Percentiles rank a stretch among this genome's conserved stretches.
Evolutionary conservation across 371 early-diverging fungal species (phyloP).

Genomic region (Lichtheimia corymbifera): DNA sequence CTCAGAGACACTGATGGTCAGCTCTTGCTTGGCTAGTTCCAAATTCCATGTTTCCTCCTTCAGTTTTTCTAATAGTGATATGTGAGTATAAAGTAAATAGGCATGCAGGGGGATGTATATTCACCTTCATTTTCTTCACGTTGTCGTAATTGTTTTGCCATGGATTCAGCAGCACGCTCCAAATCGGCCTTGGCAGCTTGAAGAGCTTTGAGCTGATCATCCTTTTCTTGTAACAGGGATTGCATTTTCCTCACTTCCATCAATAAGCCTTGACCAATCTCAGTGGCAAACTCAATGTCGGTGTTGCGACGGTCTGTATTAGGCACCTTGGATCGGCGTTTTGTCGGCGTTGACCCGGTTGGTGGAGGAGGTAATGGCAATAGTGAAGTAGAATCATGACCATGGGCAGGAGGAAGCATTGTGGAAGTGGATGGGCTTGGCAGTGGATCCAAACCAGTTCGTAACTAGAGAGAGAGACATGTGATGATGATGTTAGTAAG

Average conservation of each 20-base stretch:
- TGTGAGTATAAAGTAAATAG: not conserved
- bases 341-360: constrained; percentile 51
- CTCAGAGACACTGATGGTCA: constrained; percentile 54
- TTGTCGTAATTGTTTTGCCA: constrained; percentile 61
- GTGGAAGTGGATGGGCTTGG: constrained; percentile 48
- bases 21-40: constrained; percentile 61
- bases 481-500: constrained; percentile 9
- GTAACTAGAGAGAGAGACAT: constrained; percentile 19
- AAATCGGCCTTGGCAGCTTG: constrained; percentile 67
- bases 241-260: constrained; percentile 57
- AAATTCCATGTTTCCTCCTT: constrained; percentile 68
- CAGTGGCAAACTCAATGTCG: constrained; percentile 59
- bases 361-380: constrained; percentile 45
- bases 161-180: constrained; percentile 63
- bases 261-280: constrained; percentile 58
- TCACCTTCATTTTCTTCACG: constrained; percentile 67
- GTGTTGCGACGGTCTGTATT: constrained; percentile 50
- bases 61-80: constrained; percentile 37
- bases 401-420: constrained; percentile 34
- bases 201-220: constrained; percentile 62
- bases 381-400: constrained; percentile 37
- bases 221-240: constrained; percentile 58
- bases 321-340: constrained; percentile 53
- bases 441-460: constrained; percentile 44
- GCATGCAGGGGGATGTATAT: not conserved